A percentile compares a stretch with the other conserved stretches of the same genome.
Evolutionary conservation across 371 early-diverging fungal genomes (phyloP).

Genomic region (Mortierella sp.): DNA sequence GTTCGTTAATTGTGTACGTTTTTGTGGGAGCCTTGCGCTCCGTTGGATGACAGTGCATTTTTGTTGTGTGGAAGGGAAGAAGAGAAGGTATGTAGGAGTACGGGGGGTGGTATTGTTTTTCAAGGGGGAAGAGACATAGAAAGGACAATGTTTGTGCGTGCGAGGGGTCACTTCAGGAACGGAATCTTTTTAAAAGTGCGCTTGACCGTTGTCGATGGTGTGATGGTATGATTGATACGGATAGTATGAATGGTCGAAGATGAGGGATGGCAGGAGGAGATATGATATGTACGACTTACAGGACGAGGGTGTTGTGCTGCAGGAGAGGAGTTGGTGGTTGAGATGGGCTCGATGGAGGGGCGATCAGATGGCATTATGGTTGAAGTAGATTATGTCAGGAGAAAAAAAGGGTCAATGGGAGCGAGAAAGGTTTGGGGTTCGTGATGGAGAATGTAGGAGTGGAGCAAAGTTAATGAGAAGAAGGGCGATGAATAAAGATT

Average conservation of each 20-base stretch:
- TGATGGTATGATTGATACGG: background rate
- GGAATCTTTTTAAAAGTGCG: background rate
- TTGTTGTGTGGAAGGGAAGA: background rate
- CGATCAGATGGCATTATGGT: slow-evolving; percentile 27
- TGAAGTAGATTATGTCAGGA: background rate
- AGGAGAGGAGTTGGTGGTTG: slow-evolving; percentile 10
- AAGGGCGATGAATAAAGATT: background rate
- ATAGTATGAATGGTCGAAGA: background rate
- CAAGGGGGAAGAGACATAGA: background rate
- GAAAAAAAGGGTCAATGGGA: background rate
- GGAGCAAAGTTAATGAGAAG: background rate
- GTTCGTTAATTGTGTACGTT: background rate
- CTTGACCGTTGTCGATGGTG: background rate
- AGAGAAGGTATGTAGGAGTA: background rate
- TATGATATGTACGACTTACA: background rate
- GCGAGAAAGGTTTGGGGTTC: background rate
- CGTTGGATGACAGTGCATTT: background rate
- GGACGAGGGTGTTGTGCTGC: slow-evolving; percentile 24
- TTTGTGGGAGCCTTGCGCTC: background rate
- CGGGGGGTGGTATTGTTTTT: background rate
- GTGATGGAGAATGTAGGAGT: background rate
- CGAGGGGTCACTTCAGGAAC: background rate
- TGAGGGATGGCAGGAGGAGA: background rate
- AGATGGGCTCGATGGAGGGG: slow-evolving; percentile 37
- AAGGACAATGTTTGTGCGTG: slow-evolving; percentile 1